phyloP scores from a whole-genome alignment of 306 rosid species.

The Carpinus fangiana region DNA sequence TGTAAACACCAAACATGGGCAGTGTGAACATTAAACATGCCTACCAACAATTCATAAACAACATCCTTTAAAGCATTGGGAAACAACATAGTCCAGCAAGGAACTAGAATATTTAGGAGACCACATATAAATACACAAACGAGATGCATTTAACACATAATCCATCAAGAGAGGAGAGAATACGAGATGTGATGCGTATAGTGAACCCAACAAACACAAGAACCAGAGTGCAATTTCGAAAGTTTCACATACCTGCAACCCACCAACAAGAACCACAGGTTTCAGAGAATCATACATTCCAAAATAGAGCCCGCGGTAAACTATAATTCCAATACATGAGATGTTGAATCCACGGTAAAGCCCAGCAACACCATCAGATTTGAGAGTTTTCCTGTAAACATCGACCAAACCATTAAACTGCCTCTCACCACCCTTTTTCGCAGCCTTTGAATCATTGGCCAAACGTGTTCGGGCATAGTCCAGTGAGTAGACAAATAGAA shows the following conservation, averaged over 20 bases:
- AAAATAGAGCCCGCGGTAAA: conserved; percentile 88
- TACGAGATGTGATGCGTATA: not conserved
- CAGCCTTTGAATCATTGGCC: conserved; percentile 80
- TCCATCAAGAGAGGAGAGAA: not conserved
- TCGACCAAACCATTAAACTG: conserved; percentile 85
- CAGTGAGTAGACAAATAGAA: conserved; percentile 72
- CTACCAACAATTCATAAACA: not conserved
- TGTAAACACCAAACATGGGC: conserved; percentile 39
- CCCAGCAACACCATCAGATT: conserved; percentile 85
- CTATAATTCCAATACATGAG: conserved; percentile 81
- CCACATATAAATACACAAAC: not conserved
- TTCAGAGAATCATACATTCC: conserved; percentile 93
- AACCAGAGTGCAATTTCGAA: conserved; percentile 6
- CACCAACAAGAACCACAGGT: conserved; percentile 76
- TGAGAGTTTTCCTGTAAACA: conserved; percentile 72
- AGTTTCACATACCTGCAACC: conserved; percentile 54
- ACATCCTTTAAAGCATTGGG: not conserved
- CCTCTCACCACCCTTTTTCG: conserved; percentile 86
- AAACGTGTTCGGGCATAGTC: conserved; percentile 85
- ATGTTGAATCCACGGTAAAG: conserved; percentile 86
- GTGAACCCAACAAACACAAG: not conserved
- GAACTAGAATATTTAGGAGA: not conserved
- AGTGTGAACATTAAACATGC: conserved; percentile 19
- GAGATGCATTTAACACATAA: not conserved
- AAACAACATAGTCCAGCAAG: not conserved